Base-by-base conservation (phyloP, 345 rosid species). In the Combretum micranthum region DNA sequence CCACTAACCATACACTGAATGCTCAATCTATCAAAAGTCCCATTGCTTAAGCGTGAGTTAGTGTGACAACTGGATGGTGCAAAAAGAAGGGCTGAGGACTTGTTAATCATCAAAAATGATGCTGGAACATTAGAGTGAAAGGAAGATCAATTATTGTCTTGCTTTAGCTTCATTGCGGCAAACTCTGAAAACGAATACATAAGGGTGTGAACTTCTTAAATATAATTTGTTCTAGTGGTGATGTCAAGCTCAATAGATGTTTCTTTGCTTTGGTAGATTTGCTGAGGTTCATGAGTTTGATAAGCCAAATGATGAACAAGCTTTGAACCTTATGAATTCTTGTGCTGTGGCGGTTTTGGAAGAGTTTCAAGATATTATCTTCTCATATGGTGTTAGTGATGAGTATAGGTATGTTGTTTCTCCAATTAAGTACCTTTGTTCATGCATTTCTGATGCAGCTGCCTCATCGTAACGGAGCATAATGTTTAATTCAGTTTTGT, bases 221-320 rank as follows among this genome's bases (percentile, higher is more conserved):
- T 55, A 12, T n/a, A 18, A 12, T 55, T 44, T 11, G 17, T 42
- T 48, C n/a, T 42, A 42, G 42, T 47, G 47, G 17, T 56, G 51
- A 45, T 55, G n/a, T 55, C 47, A 44, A 23, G 18, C 19, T 43
- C 32, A 22, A 12, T 12, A 44, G 13, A 44, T 57, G 20, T 52
- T 52, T 43, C 53, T 20, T 82, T 39, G 50, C 65, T 77, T 80
- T 71, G 72, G 56, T 75, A 87, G 94, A 81, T 89, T 89, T 81
- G 75, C 84, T 57, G 81, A 85, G 42, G 77, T 79, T 76, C 91
- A 89, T 71, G 85, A 77, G 62, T 88, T 92, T 77, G 85, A 78
- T 74, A 88, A 86, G 83, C 95, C 98, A 53, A 92, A 86, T 44
- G 93, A 92, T 77, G 80, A 68, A 77, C 83, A 73, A 69, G 97